Evolutionary conservation across 139 green algal species (phyloP).

Genomic region (Micromonas pusilla): DNA sequence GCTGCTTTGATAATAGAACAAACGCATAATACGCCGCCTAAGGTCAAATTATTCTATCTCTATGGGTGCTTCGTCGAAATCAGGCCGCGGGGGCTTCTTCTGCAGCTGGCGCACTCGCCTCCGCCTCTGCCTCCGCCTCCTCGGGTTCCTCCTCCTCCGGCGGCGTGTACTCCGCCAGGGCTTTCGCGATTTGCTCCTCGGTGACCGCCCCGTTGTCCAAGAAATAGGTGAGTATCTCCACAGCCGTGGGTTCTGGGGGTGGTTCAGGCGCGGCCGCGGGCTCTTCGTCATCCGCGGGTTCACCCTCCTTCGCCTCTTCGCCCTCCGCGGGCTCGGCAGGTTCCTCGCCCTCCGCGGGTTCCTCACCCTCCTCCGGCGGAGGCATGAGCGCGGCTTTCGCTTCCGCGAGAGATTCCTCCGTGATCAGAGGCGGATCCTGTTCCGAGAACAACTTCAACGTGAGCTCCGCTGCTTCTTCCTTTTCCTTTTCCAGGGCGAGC

Average conservation of each 20-base stretch:
- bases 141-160: not conserved
- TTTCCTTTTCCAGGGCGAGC: not conserved
- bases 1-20: no score
- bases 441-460: not conserved
- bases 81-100: no score
- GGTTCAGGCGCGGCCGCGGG: not conserved
- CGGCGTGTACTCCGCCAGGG: not conserved
- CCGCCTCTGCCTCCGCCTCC: not conserved
- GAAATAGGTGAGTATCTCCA: constrained; percentile 15
- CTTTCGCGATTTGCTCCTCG: not conserved
- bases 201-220: not conserved
- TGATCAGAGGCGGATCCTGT: not conserved
- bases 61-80: no score
- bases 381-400: not conserved
- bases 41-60: no score
- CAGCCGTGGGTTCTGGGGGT: not conserved
- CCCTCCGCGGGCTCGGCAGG: not conserved
- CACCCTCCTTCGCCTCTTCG: not conserved
- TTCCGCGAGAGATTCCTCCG: not conserved
- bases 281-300: not conserved
- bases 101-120: not conserved
- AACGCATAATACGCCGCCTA: no score
- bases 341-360: not conserved
- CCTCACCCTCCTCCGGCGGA: not conserved
- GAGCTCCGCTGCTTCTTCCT: not conserved